A percentile compares a stretch with the other conserved stretches of the same genome.
phyloP scores from a whole-genome alignment of 495 filamentous ascomycete species.

The Penicillium malachiteum region DNA sequence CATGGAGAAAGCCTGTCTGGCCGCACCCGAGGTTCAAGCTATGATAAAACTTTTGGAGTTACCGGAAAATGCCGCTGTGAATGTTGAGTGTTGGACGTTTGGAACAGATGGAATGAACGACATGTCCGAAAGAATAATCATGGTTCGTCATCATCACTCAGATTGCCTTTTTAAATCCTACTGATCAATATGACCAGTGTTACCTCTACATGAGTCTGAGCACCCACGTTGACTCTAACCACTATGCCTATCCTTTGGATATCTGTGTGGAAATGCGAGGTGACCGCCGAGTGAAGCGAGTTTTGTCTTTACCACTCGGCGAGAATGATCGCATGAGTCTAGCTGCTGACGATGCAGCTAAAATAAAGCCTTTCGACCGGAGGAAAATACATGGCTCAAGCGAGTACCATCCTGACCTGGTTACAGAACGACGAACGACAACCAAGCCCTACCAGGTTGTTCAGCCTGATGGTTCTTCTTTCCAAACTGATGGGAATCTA shows the following conservation, averaged over 20 bases:
- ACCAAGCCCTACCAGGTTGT: constrained; percentile 73
- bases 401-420: constrained; percentile 65
- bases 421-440: constrained; percentile 48
- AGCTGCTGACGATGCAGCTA: constrained; percentile 7
- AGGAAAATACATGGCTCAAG: constrained; percentile 28
- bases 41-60: too few species aligned
- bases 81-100: too few species aligned
- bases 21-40: too few species aligned
- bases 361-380: background rate
- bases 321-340: constrained; percentile 22
- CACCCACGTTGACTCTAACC: constrained; percentile 48
- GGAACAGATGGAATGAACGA: too few species aligned
- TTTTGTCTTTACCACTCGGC: constrained; percentile 38
- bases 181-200: constrained; percentile 18
- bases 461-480: constrained; percentile 77
- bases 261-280: constrained; percentile 56
- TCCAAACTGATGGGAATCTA: constrained; percentile 46
- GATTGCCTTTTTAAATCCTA: background rate
- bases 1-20: too few species aligned
- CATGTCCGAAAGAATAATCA: too few species aligned
- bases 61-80: too few species aligned
- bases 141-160: background rate
- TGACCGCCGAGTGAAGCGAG: constrained; percentile 35
- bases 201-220: constrained; percentile 32
- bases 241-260: constrained; percentile 76